Base-by-base conservation (phyloP, 1,284 basidiomycete genomes). In the Sphagnurus paluster region DNA sequence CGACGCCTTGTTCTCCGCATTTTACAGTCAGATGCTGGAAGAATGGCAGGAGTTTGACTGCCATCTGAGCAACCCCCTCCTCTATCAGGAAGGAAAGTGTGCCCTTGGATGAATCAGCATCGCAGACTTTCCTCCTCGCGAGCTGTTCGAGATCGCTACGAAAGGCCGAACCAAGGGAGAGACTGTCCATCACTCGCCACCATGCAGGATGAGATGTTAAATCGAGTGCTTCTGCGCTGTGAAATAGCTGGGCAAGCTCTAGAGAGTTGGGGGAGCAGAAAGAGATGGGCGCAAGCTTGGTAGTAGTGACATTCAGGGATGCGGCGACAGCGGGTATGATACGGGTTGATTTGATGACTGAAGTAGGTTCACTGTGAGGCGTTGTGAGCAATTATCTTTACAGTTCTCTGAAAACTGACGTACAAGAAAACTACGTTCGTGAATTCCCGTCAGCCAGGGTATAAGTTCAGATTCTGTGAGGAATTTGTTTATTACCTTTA, bases 1-100 rank as follows among this genome's bases (percentile, higher is more conserved):
- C 46, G 13, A 85, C 78, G 17, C 89, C 89, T 40, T 69, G 68
- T 13, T 76, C 70, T 11, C 93, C 93, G 48, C 84, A 89, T 67
- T 97, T 97, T 59, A 96, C 75, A 60, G 95, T 72, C 30, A 95
- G 69, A 51, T 87, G 78, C 50, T 82, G 78, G 65, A 95, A 86
- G 66, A 90, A 87, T 0, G 92, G 89, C 5, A 95, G 73, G 13
- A 92, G 75, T 47, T 83, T 78, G 36, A 92, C 68, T 11, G 89
- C 87, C 81, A 88, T 92, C 56, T 89, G 87, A 0, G 80, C 79
- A 23, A 90, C 62, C 2, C 91, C 91, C 30, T 80, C 65, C 16
- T 84, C 72, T 8, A 79, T 60, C 10, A 93, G 71, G 71, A 89
- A 90, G 1, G 75, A 68, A 14, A 90, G 66, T 1, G 68, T 76